These are phyloP conservation scores for Pluteus cervinus DNA, from an alignment of 768 basidiomycete species.

Conservation along the genomic window DNA sequence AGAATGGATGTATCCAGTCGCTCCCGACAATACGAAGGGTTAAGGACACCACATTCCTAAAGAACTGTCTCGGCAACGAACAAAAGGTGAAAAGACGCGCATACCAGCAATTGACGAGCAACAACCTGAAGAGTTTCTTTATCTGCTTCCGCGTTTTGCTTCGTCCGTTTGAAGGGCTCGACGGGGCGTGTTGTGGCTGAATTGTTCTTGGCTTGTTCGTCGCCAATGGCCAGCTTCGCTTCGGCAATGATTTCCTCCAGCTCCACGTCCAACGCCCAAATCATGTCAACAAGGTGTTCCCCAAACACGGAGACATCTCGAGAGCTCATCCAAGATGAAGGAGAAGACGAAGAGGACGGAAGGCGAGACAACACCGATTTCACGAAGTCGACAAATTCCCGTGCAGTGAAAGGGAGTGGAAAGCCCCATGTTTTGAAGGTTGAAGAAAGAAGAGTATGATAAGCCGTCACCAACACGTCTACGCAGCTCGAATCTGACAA, in stretches of 20 bases:
- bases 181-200: constrained; percentile 14
- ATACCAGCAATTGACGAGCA: constrained; percentile 57
- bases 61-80: constrained; percentile 4
- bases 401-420: constrained; percentile 37
- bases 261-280: constrained; percentile 77
- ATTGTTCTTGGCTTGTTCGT: constrained; percentile 19
- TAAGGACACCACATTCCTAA: constrained; percentile 57
- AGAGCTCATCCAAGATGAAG: constrained; percentile 40
- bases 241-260: constrained; percentile 66
- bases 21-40: constrained; percentile 61
- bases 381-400: constrained; percentile 56
- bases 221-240: constrained; percentile 36
- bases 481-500: constrained; percentile 44
- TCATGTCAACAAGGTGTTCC: constrained; percentile 69
- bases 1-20: constrained; percentile 65
- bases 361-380: constrained; percentile 52
- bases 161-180: constrained; percentile 38
- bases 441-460: constrained; percentile 62
- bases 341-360: constrained; percentile 62
- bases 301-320: constrained; percentile 45
- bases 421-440: constrained; percentile 53
- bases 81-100: constrained; percentile 16
- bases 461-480: constrained; percentile 58
- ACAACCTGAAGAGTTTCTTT: constrained; percentile 53
- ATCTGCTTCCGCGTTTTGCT: constrained; percentile 54